These are phyloP conservation scores for Pogostemon cablin DNA, from an alignment of 257 asterid genomes.

Conservation along the genomic window DNA sequence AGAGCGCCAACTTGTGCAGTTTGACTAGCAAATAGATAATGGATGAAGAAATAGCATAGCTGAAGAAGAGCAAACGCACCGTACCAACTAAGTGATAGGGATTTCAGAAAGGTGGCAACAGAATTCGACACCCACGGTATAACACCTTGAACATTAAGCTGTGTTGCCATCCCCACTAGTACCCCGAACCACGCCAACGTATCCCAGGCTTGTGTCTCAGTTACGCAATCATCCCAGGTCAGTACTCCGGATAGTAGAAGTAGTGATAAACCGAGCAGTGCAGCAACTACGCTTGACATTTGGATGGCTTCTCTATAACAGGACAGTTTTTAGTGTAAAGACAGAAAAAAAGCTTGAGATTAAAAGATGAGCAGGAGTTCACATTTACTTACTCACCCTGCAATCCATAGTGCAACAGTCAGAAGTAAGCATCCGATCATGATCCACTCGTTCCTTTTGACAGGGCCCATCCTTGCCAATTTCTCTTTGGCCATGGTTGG, in stretches of 20 bases:
- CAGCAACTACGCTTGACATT: slow-evolving; percentile 66
- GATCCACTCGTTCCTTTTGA: slow-evolving; percentile 77
- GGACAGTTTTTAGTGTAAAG: not conserved
- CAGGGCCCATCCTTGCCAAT: slow-evolving; percentile 68
- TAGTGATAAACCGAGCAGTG: slow-evolving; percentile 66
- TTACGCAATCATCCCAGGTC: slow-evolving; percentile 75
- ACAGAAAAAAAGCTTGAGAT: not conserved
- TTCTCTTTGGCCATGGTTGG: slow-evolving; percentile 63
- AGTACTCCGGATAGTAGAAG: slow-evolving; percentile 65
- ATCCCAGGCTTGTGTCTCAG: slow-evolving; percentile 85
- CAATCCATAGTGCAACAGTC: slow-evolving; percentile 68
- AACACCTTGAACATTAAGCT: slow-evolving; percentile 59
- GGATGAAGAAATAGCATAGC: slow-evolving; percentile 67
- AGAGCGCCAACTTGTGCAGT: slow-evolving; percentile 95
- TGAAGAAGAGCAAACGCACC: slow-evolving; percentile 74
- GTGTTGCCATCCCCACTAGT: slow-evolving; percentile 76
- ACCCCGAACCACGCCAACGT: slow-evolving; percentile 79
- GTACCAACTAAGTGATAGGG: slow-evolving; percentile 47
- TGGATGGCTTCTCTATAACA: slow-evolving; percentile 54
- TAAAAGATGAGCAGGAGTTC: not conserved
- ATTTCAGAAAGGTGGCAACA: slow-evolving; percentile 53
- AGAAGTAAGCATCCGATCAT: slow-evolving; percentile 69
- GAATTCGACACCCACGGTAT: slow-evolving; percentile 62
- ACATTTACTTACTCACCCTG: slow-evolving; percentile 52
- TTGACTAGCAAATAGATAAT: slow-evolving; percentile 87